Conservation (phyloP, 805 yeast species). For the Cyberlindnera mrakii region DNA sequence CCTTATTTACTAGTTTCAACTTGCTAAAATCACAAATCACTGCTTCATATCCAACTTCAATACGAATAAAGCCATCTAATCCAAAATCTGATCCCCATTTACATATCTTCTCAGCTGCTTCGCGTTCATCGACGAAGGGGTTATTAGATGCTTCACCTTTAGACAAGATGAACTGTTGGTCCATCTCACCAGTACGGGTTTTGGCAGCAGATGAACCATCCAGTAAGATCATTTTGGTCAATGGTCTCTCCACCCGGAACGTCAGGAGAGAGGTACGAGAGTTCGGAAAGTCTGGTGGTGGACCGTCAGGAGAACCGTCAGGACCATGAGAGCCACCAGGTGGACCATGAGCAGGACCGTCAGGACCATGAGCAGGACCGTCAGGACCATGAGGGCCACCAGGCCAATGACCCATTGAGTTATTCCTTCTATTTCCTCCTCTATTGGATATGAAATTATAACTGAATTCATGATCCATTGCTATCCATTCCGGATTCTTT, state of each 20-base stretch:
- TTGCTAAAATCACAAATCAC: conserved; percentile 54
- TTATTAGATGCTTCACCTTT: conserved; percentile 25
- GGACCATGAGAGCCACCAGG: conserved; percentile 7
- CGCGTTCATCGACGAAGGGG: conserved; percentile 33
- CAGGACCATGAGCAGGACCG: conserved; percentile 1
- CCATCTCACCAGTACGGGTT: conserved; percentile 53
- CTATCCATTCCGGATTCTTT: conserved; percentile 51
- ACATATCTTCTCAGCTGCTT: conserved; percentile 46
- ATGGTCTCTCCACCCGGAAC: conserved; percentile 40
- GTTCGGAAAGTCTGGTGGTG: not conserved
- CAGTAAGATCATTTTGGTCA: conserved; percentile 43
- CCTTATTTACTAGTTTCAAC: conserved; percentile 39
- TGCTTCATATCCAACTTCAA: conserved; percentile 59
- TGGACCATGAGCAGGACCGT: conserved; percentile 5
- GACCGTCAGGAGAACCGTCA: not conserved
- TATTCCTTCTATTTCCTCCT: conserved; percentile 9
- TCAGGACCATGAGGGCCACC: not conserved
- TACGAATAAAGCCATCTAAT: conserved; percentile 51
- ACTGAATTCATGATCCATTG: conserved; percentile 59
- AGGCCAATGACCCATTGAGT: conserved; percentile 3
- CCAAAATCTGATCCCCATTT: conserved; percentile 45
- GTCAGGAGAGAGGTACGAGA: conserved; percentile 32
- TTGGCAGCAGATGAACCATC: conserved; percentile 72
- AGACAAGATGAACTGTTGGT: conserved; percentile 42
- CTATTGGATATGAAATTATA: conserved; percentile 36